Base-by-base conservation (phyloP, 768 basidiomycete species). In the Lentinula sp. region DNA sequence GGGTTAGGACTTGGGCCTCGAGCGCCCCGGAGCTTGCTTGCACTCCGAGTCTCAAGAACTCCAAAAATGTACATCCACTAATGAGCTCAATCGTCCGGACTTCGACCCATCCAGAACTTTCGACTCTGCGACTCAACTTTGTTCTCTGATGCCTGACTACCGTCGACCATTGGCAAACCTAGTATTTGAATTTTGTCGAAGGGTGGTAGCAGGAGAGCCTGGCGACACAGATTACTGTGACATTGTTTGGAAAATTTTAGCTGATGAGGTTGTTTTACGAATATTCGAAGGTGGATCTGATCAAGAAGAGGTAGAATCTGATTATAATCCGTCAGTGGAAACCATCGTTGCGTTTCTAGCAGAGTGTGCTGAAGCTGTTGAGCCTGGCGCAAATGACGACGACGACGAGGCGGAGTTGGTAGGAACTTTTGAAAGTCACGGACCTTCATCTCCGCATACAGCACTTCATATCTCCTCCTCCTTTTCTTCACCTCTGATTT, bases 181-280 rank as follows among this genome's bases (percentile, higher is more conserved):
- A 37, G 79, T 89, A 0, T 78, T 82, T 70, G 74, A 77, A 48
- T 80, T 82, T 64, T 82, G 80, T 70, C 70, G 72, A 62, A 68
- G 66, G 53, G 72, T 74, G 53, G 63, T 63, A 49, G 69, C 67
- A 15, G 70, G 67, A 28, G 71, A 68, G 50, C 67, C 70, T 18
- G 72, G 66, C 9, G 70, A 71, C 39, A 70, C 69, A 28, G 78
- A 77, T 51, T 71, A 75, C 52, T 76, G 74, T 32, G 77, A 78
- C 49, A 69, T 68, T 15, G 67, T 80, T 61, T 89, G 87, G 83
- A 78, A 77, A 46, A 80, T 90, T 50, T 71, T 90, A 4, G 88
- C 83, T 4, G 86, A 91, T 62, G 89, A 89, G 70, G 76, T 85
- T 21, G 87, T 89, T 4, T 68, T 83, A 49, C 77, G 83, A 54